These are phyloP conservation scores for Colletotrichum scovillei DNA, from an alignment of 2,329 filamentous ascomycete species.

Conservation along the genomic window DNA sequence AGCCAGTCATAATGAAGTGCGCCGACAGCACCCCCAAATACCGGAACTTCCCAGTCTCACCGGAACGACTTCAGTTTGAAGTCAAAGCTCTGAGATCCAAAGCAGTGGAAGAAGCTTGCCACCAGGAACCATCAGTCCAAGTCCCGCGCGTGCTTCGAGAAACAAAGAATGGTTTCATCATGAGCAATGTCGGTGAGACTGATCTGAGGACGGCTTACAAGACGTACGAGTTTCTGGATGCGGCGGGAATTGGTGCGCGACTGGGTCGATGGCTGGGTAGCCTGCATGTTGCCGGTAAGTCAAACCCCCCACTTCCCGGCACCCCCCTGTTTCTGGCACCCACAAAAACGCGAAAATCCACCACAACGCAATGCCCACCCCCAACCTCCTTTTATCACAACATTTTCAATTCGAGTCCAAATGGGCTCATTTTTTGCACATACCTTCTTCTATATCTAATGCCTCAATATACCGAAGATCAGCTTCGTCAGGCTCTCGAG, in stretches of 20 bases:
- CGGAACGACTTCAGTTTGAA: background rate
- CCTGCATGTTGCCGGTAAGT: background rate
- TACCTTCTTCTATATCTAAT: too few species aligned
- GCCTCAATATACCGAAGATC: too few species aligned
- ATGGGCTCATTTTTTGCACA: too few species aligned
- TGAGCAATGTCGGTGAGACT: background rate
- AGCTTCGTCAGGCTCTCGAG: too few species aligned
- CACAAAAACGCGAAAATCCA: too few species aligned
- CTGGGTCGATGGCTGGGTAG: background rate
- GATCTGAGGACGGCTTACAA: background rate
- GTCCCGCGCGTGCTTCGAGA: background rate
- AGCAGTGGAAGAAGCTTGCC: background rate
- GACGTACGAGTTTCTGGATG: background rate
- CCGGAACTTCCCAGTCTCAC: background rate
- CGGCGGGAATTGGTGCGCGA: background rate
- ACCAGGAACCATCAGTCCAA: background rate
- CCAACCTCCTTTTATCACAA: too few species aligned
- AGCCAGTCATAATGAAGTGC: conserved; percentile 4
- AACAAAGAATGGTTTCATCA: background rate
- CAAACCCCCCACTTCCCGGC: too few species aligned
- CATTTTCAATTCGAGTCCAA: too few species aligned
- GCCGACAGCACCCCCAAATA: conserved; percentile 5
- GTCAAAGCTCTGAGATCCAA: background rate
- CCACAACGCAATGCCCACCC: too few species aligned
- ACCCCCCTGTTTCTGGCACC: too few species aligned